Evolutionary conservation across 805 yeast species (phyloP).

Genomic region (Clavispora vitiphila): DNA sequence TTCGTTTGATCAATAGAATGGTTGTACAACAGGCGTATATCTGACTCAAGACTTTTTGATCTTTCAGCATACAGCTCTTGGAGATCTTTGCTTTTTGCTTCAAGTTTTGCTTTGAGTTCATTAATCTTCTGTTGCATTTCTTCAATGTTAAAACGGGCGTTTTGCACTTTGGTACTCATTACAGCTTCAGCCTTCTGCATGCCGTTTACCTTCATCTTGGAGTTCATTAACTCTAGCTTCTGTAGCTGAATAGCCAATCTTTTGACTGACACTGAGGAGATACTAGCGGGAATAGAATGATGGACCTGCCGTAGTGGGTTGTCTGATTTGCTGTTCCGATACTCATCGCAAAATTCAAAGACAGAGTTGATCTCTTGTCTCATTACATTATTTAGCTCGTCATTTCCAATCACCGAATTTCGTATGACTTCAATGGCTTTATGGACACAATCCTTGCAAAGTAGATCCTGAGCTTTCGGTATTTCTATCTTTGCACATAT

Average conservation of each 20-base stretch:
- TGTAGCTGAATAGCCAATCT: slow-evolving; percentile 26
- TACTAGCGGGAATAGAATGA: not conserved
- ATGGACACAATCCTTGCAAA: slow-evolving; percentile 21
- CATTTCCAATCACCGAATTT: slow-evolving; percentile 24
- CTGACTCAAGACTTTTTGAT: slow-evolving; percentile 1
- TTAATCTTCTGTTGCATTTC: slow-evolving; percentile 2
- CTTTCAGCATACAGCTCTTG: not conserved
- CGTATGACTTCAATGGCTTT: slow-evolving; percentile 18
- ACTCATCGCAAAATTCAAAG: slow-evolving; percentile 15
- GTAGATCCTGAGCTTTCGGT: slow-evolving; percentile 10
- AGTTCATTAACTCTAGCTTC: slow-evolving; percentile 21
- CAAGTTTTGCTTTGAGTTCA: not conserved
- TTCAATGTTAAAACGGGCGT: not conserved
- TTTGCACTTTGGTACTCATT: not conserved
- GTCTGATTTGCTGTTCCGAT: slow-evolving; percentile 4
- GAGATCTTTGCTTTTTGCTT: not conserved
- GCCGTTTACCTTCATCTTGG: not conserved
- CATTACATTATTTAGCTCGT: slow-evolving; percentile 16
- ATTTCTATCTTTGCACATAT: slow-evolving; percentile 13
- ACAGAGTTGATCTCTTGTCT: slow-evolving; percentile 23
- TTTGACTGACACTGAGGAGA: slow-evolving; percentile 10
- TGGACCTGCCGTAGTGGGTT: not conserved
- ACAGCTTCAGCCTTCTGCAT: slow-evolving; percentile 1
- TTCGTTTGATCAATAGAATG: slow-evolving; percentile 1
- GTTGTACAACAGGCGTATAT: slow-evolving; percentile 21